phyloP scores from a whole-genome alignment of 768 basidiomycete genomes.

The Pisolithus tinctorius region DNA sequence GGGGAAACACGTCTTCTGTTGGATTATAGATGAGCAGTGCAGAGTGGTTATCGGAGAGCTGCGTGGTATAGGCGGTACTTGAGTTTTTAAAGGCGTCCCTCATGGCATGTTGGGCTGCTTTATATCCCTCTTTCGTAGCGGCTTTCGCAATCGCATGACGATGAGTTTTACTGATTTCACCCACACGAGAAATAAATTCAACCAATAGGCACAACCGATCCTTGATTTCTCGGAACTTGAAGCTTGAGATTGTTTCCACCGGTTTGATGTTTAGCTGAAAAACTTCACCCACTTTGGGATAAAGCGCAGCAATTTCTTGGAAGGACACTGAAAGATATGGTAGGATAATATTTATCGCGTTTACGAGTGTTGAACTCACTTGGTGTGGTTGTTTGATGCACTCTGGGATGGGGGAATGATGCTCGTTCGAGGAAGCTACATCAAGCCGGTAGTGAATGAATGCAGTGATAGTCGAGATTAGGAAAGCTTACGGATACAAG shows the following conservation, averaged over 20 bases:
- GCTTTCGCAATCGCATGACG: background rate
- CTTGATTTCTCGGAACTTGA: background rate
- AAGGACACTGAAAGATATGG: slow-evolving; percentile 8
- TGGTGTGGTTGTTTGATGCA: background rate
- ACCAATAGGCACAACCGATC: background rate
- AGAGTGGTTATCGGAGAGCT: background rate
- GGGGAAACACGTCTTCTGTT: background rate
- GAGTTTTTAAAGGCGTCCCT: background rate
- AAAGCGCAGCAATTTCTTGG: background rate
- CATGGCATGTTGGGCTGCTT: background rate
- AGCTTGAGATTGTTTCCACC: too few species aligned
- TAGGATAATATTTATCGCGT: background rate
- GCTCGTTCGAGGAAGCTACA: slow-evolving; percentile 13
- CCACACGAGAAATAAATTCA: background rate
- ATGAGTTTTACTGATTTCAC: slow-evolving; percentile 3
- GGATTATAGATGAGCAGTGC: background rate
- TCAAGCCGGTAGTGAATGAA: background rate
- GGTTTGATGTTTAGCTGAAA: too few species aligned
- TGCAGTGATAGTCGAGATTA: background rate
- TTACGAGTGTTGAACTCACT: background rate
- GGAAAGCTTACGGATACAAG: slow-evolving; percentile 18
- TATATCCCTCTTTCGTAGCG: slow-evolving; percentile 1
- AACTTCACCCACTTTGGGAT: slow-evolving; percentile 10
- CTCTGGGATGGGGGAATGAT: slow-evolving; percentile 3
- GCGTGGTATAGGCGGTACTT: background rate